Conservation (phyloP, 2,329 filamentous ascomycete genomes). For the Sporothrix globosa region DNA sequence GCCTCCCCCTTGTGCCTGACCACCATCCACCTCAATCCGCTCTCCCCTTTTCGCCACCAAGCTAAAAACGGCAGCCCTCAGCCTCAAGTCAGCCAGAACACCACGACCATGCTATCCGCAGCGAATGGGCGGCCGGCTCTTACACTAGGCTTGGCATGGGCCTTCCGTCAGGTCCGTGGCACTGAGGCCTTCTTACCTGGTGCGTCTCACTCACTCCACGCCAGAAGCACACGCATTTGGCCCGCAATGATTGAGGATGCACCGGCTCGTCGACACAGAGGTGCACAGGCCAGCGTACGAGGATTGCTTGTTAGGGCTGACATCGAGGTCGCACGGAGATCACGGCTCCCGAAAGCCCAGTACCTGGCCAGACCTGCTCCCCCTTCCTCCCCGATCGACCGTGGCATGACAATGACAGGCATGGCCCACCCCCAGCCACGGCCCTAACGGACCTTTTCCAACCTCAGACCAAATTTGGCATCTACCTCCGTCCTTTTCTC, state of each 20-base stretch:
- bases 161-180: constrained; percentile 14
- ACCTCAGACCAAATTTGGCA: constrained; percentile 3
- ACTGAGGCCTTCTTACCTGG: background rate
- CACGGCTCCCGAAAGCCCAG: constrained; percentile 12
- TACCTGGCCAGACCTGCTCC: background rate
- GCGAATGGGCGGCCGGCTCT: constrained; percentile 27
- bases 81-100: constrained; percentile 25
- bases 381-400: background rate
- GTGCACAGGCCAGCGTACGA: constrained; percentile 1
- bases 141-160: constrained; percentile 18
- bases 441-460: constrained; percentile 5
- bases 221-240: constrained; percentile 1
- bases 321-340: constrained; percentile 11
- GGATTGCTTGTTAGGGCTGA: constrained; percentile 9
- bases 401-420: background rate
- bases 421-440: constrained; percentile 18
- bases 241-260: constrained; percentile 4
- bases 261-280: background rate
- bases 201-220: constrained; percentile 6
- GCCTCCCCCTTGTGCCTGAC: background rate
- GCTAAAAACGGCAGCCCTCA: constrained; percentile 28
- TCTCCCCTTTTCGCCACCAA: constrained; percentile 21
- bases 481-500: background rate
- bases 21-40: constrained; percentile 20
- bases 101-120: constrained; percentile 18